A percentile compares a stretch with the other conserved stretches of the same genome.
Conservation (phyloP, 1,139 yeast genomes). For the Saccharomyces hybrid region DNA sequence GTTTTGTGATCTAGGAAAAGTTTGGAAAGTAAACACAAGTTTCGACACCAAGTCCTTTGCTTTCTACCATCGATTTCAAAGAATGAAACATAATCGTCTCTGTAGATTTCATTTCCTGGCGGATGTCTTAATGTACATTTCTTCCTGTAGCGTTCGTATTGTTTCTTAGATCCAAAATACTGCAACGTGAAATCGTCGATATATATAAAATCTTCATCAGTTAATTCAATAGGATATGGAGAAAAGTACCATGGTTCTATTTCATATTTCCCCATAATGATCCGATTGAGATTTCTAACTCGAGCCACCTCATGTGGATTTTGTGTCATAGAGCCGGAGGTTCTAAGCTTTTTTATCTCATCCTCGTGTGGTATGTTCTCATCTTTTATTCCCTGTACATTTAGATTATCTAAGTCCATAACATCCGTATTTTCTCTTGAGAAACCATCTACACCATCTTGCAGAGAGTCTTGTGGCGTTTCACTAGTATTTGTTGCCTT, state of each 20-base stretch:
- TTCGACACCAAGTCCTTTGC: constrained; percentile 95
- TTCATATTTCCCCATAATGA: constrained; percentile 81
- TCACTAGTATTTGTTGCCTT: constrained; percentile 20
- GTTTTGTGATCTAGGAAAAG: constrained; percentile 92
- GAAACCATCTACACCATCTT: constrained; percentile 15
- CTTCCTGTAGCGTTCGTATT: constrained; percentile 81
- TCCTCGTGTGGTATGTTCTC: constrained; percentile 78
- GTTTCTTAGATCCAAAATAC: constrained; percentile 82
- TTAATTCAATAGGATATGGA: constrained; percentile 90
- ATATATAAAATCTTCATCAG: constrained; percentile 82
- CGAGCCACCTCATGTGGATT: constrained; percentile 80
- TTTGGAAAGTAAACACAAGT: constrained; percentile 79
- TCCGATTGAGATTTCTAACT: constrained; percentile 69
- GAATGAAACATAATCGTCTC: constrained; percentile 78
- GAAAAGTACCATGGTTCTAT: constrained; percentile 99
- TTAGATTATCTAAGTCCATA: constrained; percentile 78
- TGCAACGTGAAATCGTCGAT: constrained; percentile 87
- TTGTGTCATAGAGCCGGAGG: constrained; percentile 96
- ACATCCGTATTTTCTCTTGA: constrained; percentile 45
- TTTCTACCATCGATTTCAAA: constrained; percentile 96
- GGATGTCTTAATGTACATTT: constrained; percentile 90
- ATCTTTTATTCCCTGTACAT: constrained; percentile 68
- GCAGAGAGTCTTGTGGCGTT: constrained; percentile 16
- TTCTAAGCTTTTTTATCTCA: constrained; percentile 83
- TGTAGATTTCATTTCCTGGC: constrained; percentile 93